Conservation (phyloP, 1,139 yeast species). For the Candida smagusa region DNA sequence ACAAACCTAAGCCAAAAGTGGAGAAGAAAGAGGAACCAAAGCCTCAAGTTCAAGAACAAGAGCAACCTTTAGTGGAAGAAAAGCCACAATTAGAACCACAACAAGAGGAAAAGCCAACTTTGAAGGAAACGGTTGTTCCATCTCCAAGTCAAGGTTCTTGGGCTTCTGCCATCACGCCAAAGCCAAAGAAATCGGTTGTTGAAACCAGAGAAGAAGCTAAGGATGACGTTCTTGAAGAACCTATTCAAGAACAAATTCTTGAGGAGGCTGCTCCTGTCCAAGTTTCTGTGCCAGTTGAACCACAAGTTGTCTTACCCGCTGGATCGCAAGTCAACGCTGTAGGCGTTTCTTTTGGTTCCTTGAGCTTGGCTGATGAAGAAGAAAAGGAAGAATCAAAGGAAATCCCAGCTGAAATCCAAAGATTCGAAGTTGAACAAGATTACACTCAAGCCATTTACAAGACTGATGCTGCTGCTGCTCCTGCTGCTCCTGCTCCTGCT, state of each 20-base stretch:
- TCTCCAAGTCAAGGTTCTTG: constrained; percentile 42
- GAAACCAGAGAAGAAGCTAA: constrained; percentile 6
- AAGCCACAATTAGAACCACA: constrained; percentile 2
- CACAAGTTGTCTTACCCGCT: constrained; percentile 69
- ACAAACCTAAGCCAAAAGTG: constrained; percentile 33
- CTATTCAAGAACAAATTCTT: constrained; percentile 9
- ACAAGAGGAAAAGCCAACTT: constrained; percentile 19
- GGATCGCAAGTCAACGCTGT: constrained; percentile 49
- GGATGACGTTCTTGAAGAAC: constrained; percentile 8
- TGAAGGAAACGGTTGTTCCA: constrained; percentile 30
- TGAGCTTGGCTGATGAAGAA: constrained; percentile 49
- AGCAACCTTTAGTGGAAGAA: constrained; percentile 7
- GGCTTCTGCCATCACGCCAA: constrained; percentile 62
- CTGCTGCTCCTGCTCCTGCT: neutral
- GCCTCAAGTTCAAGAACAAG: constrained; percentile 13
- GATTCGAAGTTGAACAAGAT: constrained; percentile 13
- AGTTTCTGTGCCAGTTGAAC: constrained; percentile 22
- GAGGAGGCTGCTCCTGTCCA: constrained; percentile 14
- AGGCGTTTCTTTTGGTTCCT: constrained; percentile 71
- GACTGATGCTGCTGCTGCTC: constrained; percentile 1
- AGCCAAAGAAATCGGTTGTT: constrained; percentile 14
- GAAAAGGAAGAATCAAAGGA: constrained; percentile 16
- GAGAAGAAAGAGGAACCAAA: constrained; percentile 13
- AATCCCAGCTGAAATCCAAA: constrained; percentile 10
- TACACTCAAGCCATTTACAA: constrained; percentile 9